A percentile compares a stretch with the other conserved stretches of the same genome.
Conservation (phyloP, 108 stramenopile species). For the Skeletonema marinoi region DNA sequence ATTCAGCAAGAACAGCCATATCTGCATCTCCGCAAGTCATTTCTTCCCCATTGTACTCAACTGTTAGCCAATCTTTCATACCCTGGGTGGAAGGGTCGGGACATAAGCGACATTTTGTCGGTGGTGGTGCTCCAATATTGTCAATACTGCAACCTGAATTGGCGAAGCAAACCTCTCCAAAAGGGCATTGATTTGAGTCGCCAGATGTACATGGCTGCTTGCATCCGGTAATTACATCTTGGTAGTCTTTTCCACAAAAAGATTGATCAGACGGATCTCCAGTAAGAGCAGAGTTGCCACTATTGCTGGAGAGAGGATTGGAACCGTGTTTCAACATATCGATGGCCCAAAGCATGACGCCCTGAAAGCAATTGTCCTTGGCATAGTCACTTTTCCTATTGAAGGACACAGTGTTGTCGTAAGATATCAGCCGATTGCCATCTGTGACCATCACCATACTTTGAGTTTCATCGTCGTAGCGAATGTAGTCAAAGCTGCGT, state of each 20-base stretch:
- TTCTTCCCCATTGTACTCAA: constrained; percentile 35
- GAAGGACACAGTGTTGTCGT: constrained; percentile 52
- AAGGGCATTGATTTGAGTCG: constrained; percentile 36
- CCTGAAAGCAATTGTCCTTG: constrained; percentile 37
- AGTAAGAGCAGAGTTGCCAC: constrained; percentile 34
- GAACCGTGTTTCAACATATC: constrained; percentile 51
- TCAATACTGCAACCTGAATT: constrained; percentile 50
- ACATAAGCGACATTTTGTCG: constrained; percentile 47
- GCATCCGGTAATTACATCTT: constrained; percentile 43
- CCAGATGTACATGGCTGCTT: constrained; percentile 45
- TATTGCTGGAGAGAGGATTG: constrained; percentile 50
- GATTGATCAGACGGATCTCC: constrained; percentile 44
- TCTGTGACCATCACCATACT: constrained; percentile 58
- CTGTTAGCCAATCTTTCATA: constrained; percentile 47
- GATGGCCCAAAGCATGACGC: constrained; percentile 51
- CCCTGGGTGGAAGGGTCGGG: constrained; percentile 50
- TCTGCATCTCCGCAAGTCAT: constrained; percentile 51
- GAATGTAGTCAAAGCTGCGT: constrained; percentile 29
- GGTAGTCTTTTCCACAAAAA: constrained; percentile 48
- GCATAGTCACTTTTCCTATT: constrained; percentile 48
- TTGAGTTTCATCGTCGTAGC: constrained; percentile 41
- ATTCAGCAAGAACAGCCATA: constrained; percentile 24
- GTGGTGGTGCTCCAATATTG: constrained; percentile 44
- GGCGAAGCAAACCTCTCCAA: constrained; percentile 39
- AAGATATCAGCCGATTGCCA: constrained; percentile 52